Base-by-base conservation (phyloP, 768 basidiomycete genomes). In the Rhodotorula babjevae region DNA sequence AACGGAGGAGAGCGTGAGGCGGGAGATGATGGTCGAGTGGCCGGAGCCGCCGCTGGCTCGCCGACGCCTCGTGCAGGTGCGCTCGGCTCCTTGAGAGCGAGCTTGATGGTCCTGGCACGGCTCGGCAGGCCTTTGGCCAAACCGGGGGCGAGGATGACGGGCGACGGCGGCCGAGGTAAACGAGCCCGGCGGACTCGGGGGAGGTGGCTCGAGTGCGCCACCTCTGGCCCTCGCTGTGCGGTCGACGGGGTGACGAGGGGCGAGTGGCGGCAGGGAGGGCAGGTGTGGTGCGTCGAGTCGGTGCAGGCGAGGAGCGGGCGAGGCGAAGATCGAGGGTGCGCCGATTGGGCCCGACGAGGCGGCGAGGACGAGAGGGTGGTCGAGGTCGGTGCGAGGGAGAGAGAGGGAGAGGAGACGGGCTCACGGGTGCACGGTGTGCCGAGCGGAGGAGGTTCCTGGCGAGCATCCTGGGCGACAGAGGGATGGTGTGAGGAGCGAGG, bases 371-470 rank as follows among this genome's bases (percentile, higher is more conserved):
- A 4, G 27, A 8, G 14, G 23, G 52, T 25, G 11, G 52, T 11
- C 36, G 25, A 7, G 16, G n/a, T n/a, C n/a, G n/a, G n/a, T 44
- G 27, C 3, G 27, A 1, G 44, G 27, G 40, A 40, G 9, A 6
- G 33, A 15, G 33, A 21, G 33, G 33, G 52, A 11, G 11, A 8
- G 21, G 18, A 47, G 4, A 15, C 27, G 27, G n/a, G 63, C 66
- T 60, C 50, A 67, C 66, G 40, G 66, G 66, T 42, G 58, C 58
- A 50, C 58, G 59, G 36, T 58, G 58, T 9, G 66, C 66, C 11
- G 27, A 44, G 25, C 66, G 33, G 58, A 67, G 58, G 19, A 67
- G 50, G 33, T 11, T 61, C 49, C 66, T 52, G 27, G 66, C 58
- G 29, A 67, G 59, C 66, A 67, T 67, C 8, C 27, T 25, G 29